Percentiles rank a stretch among this genome's conserved stretches.
Conservation (phyloP, 1,284 basidiomycete species). For the Apiotrichum laibachii region DNA sequence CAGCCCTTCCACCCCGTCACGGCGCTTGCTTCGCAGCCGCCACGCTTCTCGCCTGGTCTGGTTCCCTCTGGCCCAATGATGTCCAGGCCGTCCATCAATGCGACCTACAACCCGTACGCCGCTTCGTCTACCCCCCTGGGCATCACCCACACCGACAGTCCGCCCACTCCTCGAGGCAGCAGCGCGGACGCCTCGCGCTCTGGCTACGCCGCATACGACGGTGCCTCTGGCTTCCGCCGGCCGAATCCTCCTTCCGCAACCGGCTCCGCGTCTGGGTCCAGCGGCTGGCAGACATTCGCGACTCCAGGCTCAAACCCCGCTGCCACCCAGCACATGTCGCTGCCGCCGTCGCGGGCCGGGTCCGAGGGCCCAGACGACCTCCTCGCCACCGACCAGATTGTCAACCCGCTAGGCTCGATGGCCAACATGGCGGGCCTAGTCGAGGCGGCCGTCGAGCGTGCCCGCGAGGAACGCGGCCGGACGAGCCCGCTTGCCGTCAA, state of each 20-base stretch:
- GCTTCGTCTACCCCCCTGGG: neutral
- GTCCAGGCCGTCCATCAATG: neutral
- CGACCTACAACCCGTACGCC: constrained; percentile 14
- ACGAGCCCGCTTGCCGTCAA: constrained; percentile 6
- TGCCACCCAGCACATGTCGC: constrained; percentile 27
- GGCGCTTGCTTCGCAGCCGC: constrained; percentile 7
- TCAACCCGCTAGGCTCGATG: constrained; percentile 48
- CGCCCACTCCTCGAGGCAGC: neutral
- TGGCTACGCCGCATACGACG: neutral
- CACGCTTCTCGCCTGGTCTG: neutral
- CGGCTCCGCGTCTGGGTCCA: neutral
- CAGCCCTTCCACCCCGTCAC: constrained; percentile 11
- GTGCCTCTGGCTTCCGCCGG: neutral
- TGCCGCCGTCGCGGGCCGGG: constrained; percentile 43
- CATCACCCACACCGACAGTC: neutral
- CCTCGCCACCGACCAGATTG: constrained; percentile 43
- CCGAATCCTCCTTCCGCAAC: neutral
- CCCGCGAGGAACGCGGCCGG: constrained; percentile 36
- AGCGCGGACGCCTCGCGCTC: neutral
- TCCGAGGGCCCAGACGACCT: constrained; percentile 44
- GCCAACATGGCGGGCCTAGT: constrained; percentile 51
- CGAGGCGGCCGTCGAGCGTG: constrained; percentile 50
- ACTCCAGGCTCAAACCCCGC: neutral
- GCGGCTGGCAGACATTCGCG: constrained; percentile 13
- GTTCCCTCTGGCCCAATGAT: neutral